A percentile compares a stretch with the other conserved stretches of the same genome.
Conservation (phyloP, 129 eudicot genomes). For the Heracleum sosnowskyi region DNA sequence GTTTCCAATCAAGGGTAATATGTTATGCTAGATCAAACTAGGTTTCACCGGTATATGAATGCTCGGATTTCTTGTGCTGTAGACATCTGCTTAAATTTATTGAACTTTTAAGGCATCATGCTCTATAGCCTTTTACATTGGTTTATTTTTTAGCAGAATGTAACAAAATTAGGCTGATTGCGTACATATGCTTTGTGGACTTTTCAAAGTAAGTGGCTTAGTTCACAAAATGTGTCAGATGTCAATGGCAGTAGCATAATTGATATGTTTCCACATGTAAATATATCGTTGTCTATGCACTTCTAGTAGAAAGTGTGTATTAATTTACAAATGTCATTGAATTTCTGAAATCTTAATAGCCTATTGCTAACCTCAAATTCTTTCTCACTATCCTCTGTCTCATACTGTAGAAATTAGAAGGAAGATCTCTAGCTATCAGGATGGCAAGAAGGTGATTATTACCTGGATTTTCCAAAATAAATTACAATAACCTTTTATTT, state of each 20-base stretch:
- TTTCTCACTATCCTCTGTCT: neutral
- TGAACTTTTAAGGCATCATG: neutral
- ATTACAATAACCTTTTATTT: conserved; percentile 5
- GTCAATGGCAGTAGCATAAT: neutral
- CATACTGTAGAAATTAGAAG: conserved; percentile 53
- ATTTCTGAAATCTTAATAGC: neutral
- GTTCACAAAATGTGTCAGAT: neutral
- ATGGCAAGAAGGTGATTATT: conserved; percentile 43
- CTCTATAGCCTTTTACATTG: neutral
- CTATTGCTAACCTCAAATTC: neutral
- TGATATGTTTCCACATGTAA: neutral
- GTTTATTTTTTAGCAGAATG: neutral
- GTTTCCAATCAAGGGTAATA: neutral
- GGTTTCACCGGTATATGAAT: too few relatives aligned
- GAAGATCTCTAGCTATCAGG: conserved; percentile 32
- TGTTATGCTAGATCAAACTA: neutral
- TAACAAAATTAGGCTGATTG: neutral
- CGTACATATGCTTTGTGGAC: neutral
- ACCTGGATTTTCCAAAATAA: conserved; percentile 7
- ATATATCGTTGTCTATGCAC: neutral
- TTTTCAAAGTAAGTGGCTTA: neutral
- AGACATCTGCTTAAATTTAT: neutral
- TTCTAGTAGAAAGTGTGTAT: neutral
- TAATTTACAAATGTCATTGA: neutral
- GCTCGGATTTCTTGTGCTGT: neutral